Conservation (phyloP, 352 stramenopile species). For the Phytophthora foliorum region DNA sequence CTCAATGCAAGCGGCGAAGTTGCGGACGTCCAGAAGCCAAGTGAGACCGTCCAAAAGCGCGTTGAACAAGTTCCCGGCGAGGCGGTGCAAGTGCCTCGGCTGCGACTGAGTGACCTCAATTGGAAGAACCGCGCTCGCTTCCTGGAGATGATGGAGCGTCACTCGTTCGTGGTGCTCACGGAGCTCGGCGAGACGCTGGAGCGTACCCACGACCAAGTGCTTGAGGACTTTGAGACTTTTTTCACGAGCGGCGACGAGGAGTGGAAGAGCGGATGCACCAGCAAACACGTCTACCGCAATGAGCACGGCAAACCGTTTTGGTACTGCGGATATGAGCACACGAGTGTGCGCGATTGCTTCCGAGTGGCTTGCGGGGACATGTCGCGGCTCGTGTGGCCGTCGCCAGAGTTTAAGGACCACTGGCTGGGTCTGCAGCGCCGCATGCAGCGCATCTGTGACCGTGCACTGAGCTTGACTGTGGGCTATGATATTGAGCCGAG, state of each 20-base stretch:
- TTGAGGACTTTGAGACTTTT: constrained; percentile 54
- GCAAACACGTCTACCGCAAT: constrained; percentile 68
- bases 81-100: constrained; percentile 43
- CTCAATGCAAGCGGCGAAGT: constrained; percentile 32
- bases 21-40: constrained; percentile 3
- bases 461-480: constrained; percentile 58
- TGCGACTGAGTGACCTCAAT: constrained; percentile 54
- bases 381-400: constrained; percentile 57
- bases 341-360: constrained; percentile 68
- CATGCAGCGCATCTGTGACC: constrained; percentile 66
- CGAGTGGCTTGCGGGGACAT: constrained; percentile 65
- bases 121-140: constrained; percentile 61
- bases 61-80: background rate
- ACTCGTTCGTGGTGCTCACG: constrained; percentile 72
- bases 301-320: constrained; percentile 70
- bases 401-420: constrained; percentile 46
- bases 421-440: constrained; percentile 52
- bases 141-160: constrained; percentile 60
- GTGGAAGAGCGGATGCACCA: constrained; percentile 55
- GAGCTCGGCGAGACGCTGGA: constrained; percentile 58
- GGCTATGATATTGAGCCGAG: constrained; percentile 50
- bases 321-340: constrained; percentile 72
- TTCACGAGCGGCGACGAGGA: constrained; percentile 52
- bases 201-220: constrained; percentile 43
- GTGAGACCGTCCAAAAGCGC: constrained; percentile 3